phyloP scores from a whole-genome alignment of 495 filamentous ascomycete genomes.

The Penicillium manginii region DNA sequence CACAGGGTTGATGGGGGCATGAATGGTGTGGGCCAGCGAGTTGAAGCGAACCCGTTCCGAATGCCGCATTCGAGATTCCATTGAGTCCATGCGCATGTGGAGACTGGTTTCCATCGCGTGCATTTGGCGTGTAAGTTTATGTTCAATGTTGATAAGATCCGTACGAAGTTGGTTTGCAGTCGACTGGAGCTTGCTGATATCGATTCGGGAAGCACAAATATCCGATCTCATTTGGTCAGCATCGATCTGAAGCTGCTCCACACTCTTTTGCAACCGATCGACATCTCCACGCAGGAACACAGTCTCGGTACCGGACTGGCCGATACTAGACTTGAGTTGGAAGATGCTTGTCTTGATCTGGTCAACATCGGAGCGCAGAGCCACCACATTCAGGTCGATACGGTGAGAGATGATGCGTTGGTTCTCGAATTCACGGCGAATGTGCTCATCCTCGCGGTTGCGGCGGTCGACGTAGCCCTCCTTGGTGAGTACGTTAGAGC shows the following conservation, averaged over 20 bases:
- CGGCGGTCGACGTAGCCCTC: conserved; percentile 46
- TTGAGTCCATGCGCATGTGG: conserved; percentile 14
- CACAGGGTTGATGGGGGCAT: conserved; percentile 44
- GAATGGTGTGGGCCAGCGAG: conserved; percentile 41
- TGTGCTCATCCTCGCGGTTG: conserved; percentile 47
- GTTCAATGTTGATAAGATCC: conserved; percentile 38
- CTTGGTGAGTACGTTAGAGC: conserved; percentile 42
- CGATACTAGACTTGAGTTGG: conserved; percentile 39
- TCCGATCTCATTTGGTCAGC: conserved; percentile 39
- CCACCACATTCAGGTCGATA: conserved; percentile 46
- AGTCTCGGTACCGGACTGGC: conserved; percentile 41
- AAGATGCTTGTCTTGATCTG: conserved; percentile 43
- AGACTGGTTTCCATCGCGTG: conserved; percentile 32
- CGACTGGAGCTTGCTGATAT: conserved; percentile 44
- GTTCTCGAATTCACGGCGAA: conserved; percentile 47
- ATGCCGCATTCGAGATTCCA: conserved; percentile 28
- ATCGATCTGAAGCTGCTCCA: conserved; percentile 43
- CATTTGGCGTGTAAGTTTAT: conserved; percentile 37
- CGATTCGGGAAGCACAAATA: conserved; percentile 39
- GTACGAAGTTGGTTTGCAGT: conserved; percentile 43
- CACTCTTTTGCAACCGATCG: conserved; percentile 44
- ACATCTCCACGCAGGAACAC: conserved; percentile 44
- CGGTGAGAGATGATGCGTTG: conserved; percentile 40
- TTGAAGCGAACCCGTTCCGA: conserved; percentile 47
- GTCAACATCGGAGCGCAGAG: conserved; percentile 41